These are phyloP conservation scores for Pyrus hybrid DNA, from an alignment of 331 rosid genomes.

Conservation along the genomic window DNA sequence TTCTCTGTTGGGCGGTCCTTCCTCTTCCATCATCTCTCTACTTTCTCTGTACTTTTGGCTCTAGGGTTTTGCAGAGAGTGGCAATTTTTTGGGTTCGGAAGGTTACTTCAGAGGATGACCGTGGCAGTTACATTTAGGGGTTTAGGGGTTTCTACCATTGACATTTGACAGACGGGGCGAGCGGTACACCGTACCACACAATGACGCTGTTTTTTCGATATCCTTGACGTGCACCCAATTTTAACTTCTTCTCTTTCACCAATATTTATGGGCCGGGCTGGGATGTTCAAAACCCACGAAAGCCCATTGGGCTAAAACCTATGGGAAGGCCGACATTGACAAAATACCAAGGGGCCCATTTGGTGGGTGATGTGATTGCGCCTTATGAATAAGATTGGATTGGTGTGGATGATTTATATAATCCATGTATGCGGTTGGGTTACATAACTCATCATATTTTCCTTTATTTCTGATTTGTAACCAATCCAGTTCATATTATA, in stretches of 20 bases:
- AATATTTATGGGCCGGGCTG: background rate
- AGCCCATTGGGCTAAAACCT: background rate
- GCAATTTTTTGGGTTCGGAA: background rate
- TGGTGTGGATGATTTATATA: too few relatives aligned
- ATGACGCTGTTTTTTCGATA: background rate
- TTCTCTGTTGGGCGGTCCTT: constrained; percentile 47
- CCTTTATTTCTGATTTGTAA: too few relatives aligned
- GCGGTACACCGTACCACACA: background rate
- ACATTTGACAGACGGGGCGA: too few relatives aligned
- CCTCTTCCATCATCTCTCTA: constrained; percentile 43
- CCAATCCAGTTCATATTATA: rapidly evolving
- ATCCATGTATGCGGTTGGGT: too few relatives aligned
- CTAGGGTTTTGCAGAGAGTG: constrained; percentile 43
- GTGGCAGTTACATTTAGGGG: constrained; percentile 4
- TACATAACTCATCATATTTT: too few relatives aligned
- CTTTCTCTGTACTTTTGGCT: background rate
- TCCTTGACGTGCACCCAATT: background rate
- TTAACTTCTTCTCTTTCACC: background rate
- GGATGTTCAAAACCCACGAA: background rate
- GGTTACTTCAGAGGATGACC: background rate
- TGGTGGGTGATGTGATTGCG: rapidly evolving
- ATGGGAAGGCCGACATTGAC: too few relatives aligned
- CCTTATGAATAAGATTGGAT: too few relatives aligned
- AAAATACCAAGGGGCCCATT: too few relatives aligned
- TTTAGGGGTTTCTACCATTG: background rate